phyloP scores from a whole-genome alignment of 495 filamentous ascomycete genomes.

The Trypethelium eluteriae region DNA sequence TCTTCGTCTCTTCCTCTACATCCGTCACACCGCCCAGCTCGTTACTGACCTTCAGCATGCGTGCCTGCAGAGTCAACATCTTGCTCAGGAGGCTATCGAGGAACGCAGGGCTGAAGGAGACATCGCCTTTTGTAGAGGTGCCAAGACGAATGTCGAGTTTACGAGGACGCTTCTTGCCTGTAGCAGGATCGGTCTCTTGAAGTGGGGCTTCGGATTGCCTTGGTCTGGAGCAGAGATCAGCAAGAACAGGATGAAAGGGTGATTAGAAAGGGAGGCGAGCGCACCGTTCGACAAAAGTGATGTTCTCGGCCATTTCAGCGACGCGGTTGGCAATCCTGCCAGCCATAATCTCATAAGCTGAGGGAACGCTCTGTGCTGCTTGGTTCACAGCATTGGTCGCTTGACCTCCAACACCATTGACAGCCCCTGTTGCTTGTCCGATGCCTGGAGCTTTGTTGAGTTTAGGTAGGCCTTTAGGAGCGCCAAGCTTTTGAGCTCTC shows the following conservation, averaged over 20 bases:
- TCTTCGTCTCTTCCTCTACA: constrained; percentile 33
- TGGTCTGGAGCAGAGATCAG: constrained; percentile 4
- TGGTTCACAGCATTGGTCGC: background rate
- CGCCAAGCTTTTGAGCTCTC: constrained; percentile 1
- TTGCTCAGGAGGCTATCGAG: constrained; percentile 39
- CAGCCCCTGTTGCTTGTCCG: background rate
- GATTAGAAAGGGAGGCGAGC: constrained; percentile 6
- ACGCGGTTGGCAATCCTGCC: constrained; percentile 36
- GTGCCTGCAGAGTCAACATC: constrained; percentile 36
- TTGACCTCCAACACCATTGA: background rate
- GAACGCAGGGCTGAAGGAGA: constrained; percentile 38
- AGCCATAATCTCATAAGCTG: constrained; percentile 38
- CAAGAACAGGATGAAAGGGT: background rate
- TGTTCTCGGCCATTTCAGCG: constrained; percentile 40
- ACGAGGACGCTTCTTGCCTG: constrained; percentile 29
- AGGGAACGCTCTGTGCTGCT: constrained; percentile 14
- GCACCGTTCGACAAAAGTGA: constrained; percentile 39
- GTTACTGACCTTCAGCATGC: constrained; percentile 34
- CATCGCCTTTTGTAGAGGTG: constrained; percentile 20
- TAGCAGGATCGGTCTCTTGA: constrained; percentile 16
- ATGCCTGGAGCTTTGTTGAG: constrained; percentile 1
- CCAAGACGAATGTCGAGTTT: constrained; percentile 38
- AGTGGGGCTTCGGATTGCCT: constrained; percentile 10
- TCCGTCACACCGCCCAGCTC: constrained; percentile 32
- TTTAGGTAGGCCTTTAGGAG: background rate